A percentile compares a stretch with the other conserved stretches of the same genome.
These are phyloP conservation scores for Blastomyces parvus DNA, from an alignment of 2,329 filamentous ascomycete genomes.

Conservation along the genomic window DNA sequence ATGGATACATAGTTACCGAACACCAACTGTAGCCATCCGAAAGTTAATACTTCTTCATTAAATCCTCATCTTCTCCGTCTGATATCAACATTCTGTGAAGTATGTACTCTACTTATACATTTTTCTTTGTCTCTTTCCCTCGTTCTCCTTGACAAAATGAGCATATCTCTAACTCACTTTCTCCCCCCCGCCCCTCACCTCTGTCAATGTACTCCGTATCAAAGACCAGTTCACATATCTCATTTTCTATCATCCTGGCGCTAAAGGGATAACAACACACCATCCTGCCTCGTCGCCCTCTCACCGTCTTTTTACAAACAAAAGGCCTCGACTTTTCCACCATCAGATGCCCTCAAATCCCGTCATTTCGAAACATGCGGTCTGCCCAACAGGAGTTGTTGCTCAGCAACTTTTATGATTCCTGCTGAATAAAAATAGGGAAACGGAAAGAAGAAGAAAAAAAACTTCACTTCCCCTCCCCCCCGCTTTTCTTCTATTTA, in stretches of 20 bases:
- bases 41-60: no score
- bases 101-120: no score
- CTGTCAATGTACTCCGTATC: no score
- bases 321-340: neutral
- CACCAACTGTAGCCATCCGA: no score
- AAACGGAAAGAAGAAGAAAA: neutral
- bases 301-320: slow-evolving; percentile 3
- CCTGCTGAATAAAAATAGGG: neutral
- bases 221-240: neutral
- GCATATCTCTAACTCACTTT: no score
- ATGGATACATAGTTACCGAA: no score
- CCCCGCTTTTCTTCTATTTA: neutral
- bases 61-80: no score
- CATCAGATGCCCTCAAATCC: neutral
- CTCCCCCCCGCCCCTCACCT: no score
- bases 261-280: neutral
- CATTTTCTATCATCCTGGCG: neutral
- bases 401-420: no score
- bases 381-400: neutral
- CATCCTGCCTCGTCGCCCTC: neutral
- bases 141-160: no score
- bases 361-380: neutral
- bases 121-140: no score
- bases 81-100: no score
- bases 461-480: neutral